Base-by-base conservation (phyloP, 2,329 filamentous ascomycete species). In the Spiromastix sp. region DNA sequence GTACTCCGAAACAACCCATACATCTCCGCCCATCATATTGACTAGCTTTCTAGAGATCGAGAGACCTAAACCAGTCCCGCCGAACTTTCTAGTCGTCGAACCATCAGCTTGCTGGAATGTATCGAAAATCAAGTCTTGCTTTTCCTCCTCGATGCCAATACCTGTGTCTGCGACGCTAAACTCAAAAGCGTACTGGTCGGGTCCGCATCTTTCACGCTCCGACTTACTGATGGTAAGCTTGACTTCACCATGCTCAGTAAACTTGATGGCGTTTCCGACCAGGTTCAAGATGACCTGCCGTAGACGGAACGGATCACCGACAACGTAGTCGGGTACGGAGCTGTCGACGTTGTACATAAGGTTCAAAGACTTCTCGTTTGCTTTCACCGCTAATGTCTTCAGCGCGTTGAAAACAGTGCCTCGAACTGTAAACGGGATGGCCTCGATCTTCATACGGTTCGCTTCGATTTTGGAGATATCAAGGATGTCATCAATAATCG, bases 21-120 rank as follows among this genome's bases (percentile, higher is more conserved):
- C 82, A 54, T 89, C 84, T 59, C 89, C 89, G 43, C 87, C 84
- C 89, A 96, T 96, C 40, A 96, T 72, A 48, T 87, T 94, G 37
- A 96, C 89, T 19, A 96, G 72, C 47, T 87, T 77, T 66, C 93
- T 93, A 18, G 89, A 96, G 52, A 96, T 96, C 11, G 89, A 95
- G 17, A 96, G 65, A 47, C 89, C 89, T 7, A 96, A 74, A 48
- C 89, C 89, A 5, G 91, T 96, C 49, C 89, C 89, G 50, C 89
- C 89, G 57, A 96, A 96, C 56, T 93, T 91, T 49, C 87, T 77
- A 2, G 89, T 96, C 59, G 93, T 96, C 21, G 87, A 95, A 24
- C 89, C 89, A 56, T 96, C 91, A 13, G 91, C 91, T 65, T 96
- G 91, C 60, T 95, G 89, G 77, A 96, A 96, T 1, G 89, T 96